Base-by-base conservation (phyloP, 306 rosid species). In the Bauhinia variegata region DNA sequence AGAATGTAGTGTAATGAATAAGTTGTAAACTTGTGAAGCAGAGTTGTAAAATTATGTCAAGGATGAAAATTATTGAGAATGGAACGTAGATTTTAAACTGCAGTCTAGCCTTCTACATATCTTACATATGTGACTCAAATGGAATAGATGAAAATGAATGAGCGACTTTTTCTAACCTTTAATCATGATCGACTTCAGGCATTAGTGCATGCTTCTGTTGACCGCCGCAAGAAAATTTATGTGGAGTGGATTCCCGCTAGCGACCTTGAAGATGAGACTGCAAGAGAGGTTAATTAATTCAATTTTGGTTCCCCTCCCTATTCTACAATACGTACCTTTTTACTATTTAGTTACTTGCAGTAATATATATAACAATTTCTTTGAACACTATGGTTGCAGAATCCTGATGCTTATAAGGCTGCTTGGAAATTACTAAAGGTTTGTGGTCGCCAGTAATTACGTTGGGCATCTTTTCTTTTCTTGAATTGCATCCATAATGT, bases 381-480 rank as follows among this genome's bases (percentile, higher is more conserved):
- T 52, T n/a, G 1, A n/a, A 12, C 80, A 33, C 39, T 53, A 52
- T 73, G 49, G 49, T 64, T 79, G 75, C 88, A 90, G 96, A 78
- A 78, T 64, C 89, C 84, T 11, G 87, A 82, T 59, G 86, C 78
- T 68, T 83, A 85, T 48, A 85, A 82, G 79, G 95, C 88, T 30
- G 88, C 91, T 2, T 87, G 96, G 96, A 82, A 87, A 79, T 84
- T 87, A 56, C 74, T 90, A 70, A 85, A 90, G 92, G 96, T 89
- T 77, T 67, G 28, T n/a, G n/a, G n/a, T n/a, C n/a, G n/a, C n/a
- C 43, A 41, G 11, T 58, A 65, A 32, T 63, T 65, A 42, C 52
- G 39, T 32, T 8, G 30, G 16, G 43, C 9, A 12, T 50, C 17
- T n/a, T 56, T 62, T 19, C 17, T 4, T 51, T 51, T 9, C 51